Conservation (phyloP, 192 early-diverging fungal species). For the Gaertneriomyces sp. region DNA sequence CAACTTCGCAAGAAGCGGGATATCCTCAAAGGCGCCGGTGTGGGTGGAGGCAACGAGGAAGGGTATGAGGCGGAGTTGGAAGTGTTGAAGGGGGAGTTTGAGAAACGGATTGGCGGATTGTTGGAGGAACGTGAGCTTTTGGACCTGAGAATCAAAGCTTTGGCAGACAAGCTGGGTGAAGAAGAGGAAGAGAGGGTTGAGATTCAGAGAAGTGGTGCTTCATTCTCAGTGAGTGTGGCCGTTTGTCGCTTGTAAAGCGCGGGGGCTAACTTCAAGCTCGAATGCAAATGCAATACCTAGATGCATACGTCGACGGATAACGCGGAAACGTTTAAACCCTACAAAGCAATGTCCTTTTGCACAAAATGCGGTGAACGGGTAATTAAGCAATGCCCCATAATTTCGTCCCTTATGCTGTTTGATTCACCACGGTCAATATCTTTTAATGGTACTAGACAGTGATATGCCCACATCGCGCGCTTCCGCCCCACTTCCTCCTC, state of each 20-base stretch:
- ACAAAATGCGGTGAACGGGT: conserved; percentile 48
- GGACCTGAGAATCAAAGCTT: neutral
- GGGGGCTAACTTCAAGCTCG: no score
- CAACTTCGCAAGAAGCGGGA: conserved; percentile 45
- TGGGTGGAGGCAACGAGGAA: conserved; percentile 31
- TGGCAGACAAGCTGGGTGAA: no score
- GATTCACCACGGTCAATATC: neutral
- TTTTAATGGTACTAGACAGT: conserved; percentile 28
- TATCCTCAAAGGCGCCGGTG: conserved; percentile 27
- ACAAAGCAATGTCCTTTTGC: conserved; percentile 32
- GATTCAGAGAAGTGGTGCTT: no score
- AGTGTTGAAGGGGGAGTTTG: conserved; percentile 33
- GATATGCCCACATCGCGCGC: conserved; percentile 42
- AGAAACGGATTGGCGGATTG: conserved; percentile 33
- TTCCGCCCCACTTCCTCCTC: conserved; percentile 24
- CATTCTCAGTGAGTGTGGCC: no score
- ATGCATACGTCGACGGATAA: conserved; percentile 33
- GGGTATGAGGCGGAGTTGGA: conserved; percentile 35
- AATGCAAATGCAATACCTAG: no score
- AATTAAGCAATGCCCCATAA: conserved; percentile 8
- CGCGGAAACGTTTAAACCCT: conserved; percentile 31
- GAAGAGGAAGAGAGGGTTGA: no score
- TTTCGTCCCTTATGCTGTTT: neutral
- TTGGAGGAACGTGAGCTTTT: conserved; percentile 41
- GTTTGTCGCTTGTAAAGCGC: no score